phyloP scores from a whole-genome alignment of 2,329 filamentous ascomycete species.

The Trichophyton schoenleinii region DNA sequence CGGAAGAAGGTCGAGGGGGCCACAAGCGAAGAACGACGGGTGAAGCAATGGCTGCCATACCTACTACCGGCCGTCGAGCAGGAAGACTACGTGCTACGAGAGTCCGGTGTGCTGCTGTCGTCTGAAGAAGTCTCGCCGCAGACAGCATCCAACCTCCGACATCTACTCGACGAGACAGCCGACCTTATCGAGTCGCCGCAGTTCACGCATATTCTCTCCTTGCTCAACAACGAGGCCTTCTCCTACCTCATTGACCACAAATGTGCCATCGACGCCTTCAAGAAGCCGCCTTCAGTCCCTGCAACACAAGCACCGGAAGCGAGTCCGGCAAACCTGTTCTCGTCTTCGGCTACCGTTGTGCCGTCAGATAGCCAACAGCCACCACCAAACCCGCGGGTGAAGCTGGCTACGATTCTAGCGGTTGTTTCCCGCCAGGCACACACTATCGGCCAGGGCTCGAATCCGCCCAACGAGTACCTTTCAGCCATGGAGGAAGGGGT shows the following conservation, averaged over 20 bases:
- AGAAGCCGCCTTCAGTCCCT: conserved; percentile 31
- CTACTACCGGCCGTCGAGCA: conserved; percentile 67
- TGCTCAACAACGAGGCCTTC: conserved; percentile 79
- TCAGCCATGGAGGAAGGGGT: conserved; percentile 34
- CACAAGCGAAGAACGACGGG: conserved; percentile 50
- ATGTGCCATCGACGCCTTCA: conserved; percentile 66
- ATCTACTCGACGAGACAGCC: conserved; percentile 85
- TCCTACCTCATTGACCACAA: conserved; percentile 71
- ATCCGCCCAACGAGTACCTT: conserved; percentile 35
- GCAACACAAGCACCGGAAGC: conserved; percentile 35
- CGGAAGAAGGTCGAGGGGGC: conserved; percentile 72
- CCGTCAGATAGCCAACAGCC: conserved; percentile 12
- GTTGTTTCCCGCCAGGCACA: conserved; percentile 86
- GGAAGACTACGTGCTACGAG: conserved; percentile 71
- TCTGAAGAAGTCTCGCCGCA: conserved; percentile 21
- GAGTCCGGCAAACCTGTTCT: conserved; percentile 33
- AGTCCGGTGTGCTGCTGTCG: conserved; percentile 59
- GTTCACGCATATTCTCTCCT: conserved; percentile 73
- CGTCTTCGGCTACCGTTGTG: conserved; percentile 32
- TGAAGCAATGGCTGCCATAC: conserved; percentile 65
- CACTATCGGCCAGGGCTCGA: conserved; percentile 60
- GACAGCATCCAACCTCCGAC: conserved; percentile 49
- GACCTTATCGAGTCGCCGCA: conserved; percentile 90
- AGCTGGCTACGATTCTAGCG: conserved; percentile 80
- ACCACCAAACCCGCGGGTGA: conserved; percentile 38